phyloP scores from a whole-genome alignment of 805 yeast genomes.

The Nakazawaea ishiwadae region DNA sequence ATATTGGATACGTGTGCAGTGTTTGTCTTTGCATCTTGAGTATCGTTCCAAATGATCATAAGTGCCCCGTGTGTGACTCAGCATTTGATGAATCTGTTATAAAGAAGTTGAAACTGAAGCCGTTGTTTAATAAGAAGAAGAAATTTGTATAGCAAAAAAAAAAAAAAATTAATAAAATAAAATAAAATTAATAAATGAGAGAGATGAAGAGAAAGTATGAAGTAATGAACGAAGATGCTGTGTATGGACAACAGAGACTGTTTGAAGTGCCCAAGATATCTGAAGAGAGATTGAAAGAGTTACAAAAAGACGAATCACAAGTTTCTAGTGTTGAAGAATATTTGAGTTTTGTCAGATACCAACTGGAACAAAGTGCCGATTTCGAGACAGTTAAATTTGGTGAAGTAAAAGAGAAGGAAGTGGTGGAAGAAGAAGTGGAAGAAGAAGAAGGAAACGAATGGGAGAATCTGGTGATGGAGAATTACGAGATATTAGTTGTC shows the following conservation, averaged over 20 bases:
- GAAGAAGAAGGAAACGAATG: neutral
- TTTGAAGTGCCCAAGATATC: slow-evolving; percentile 4
- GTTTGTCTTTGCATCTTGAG: slow-evolving; percentile 86
- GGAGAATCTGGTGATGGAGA: too few relatives aligned
- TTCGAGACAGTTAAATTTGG: slow-evolving; percentile 2
- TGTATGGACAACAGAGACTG: slow-evolving; percentile 7
- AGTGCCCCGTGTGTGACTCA: slow-evolving; percentile 86
- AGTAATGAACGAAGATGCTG: neutral
- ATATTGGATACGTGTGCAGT: slow-evolving; percentile 91
- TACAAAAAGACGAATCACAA: neutral
- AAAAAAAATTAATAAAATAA: neutral
- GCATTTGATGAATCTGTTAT: slow-evolving; percentile 64
- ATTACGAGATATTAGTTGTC: too few relatives aligned
- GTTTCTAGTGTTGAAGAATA: slow-evolving; percentile 24
- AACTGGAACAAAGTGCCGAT: slow-evolving; percentile 22
- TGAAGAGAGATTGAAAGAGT: neutral
- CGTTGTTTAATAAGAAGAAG: slow-evolving; percentile 22
- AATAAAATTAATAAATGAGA: neutral
- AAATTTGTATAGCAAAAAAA: neutral
- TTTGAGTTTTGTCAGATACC: slow-evolving; percentile 27
- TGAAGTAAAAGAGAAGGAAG: neutral
- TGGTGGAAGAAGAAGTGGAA: neutral
- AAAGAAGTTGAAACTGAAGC: slow-evolving; percentile 52
- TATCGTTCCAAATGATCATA: slow-evolving; percentile 56
- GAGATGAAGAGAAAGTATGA: slow-evolving; percentile 5